Percentiles rank a stretch among this genome's conserved stretches.
phyloP scores from a whole-genome alignment of 2,329 filamentous ascomycete species.

The Didymella pomorum region DNA sequence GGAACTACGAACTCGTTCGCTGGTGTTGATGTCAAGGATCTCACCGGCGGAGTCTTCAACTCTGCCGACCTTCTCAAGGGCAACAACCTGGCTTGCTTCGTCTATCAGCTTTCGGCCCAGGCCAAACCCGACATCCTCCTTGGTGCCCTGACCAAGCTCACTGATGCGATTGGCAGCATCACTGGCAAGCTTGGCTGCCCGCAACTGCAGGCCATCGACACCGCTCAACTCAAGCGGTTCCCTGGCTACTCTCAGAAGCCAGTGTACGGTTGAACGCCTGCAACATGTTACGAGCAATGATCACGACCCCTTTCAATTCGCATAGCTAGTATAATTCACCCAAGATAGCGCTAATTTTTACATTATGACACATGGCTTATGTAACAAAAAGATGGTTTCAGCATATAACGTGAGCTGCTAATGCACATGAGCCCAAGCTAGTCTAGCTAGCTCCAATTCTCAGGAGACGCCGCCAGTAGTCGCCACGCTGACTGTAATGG shows the following conservation, averaged over 20 bases:
- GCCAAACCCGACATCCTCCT: constrained; percentile 35
- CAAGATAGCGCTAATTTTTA: not conserved
- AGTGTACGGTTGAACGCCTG: constrained; percentile 24
- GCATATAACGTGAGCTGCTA: too few species aligned
- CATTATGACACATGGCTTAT: not conserved
- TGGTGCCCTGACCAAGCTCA: constrained; percentile 25
- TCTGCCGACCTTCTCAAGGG: constrained; percentile 22
- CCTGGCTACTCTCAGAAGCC: constrained; percentile 30
- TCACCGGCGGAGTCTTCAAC: constrained; percentile 31
- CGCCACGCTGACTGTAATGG: too few species aligned
- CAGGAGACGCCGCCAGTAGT: too few species aligned
- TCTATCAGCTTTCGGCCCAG: constrained; percentile 30
- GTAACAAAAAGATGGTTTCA: not conserved
- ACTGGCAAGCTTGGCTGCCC: constrained; percentile 30
- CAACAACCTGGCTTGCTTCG: constrained; percentile 29
- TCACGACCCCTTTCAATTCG: not conserved
- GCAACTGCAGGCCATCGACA: constrained; percentile 26
- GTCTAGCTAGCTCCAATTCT: too few species aligned
- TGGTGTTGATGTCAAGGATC: constrained; percentile 25
- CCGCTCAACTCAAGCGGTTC: constrained; percentile 27
- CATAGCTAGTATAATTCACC: not conserved
- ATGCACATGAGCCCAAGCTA: too few species aligned
- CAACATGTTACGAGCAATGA: not conserved
- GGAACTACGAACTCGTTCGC: constrained; percentile 35
- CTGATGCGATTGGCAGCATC: constrained; percentile 23